Percentiles rank a stretch among this genome's conserved stretches.
phyloP scores from a whole-genome alignment of 306 rosid species.

The Trifolium repens region DNA sequence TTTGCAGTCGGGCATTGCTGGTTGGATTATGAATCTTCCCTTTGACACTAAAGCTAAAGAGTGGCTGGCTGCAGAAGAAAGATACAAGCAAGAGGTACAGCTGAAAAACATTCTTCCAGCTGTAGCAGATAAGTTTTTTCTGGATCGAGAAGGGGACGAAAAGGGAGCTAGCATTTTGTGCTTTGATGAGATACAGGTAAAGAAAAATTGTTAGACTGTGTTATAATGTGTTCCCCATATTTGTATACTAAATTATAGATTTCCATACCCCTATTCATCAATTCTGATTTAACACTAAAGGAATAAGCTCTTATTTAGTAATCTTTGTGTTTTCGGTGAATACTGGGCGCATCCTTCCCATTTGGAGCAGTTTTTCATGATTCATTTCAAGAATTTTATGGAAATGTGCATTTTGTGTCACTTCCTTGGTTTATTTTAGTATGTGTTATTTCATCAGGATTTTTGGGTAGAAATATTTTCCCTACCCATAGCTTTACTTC shows the following conservation, averaged over 20 bases:
- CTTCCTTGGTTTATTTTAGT: constrained; percentile 21
- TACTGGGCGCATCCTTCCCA: constrained; percentile 15
- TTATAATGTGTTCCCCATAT: constrained; percentile 15
- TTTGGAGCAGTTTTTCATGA: constrained; percentile 34
- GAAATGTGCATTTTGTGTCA: constrained; percentile 20
- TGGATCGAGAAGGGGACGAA: constrained; percentile 60
- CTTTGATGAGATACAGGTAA: constrained; percentile 96
- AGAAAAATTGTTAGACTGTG: constrained; percentile 24
- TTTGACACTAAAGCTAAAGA: constrained; percentile 83
- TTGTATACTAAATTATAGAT: constrained; percentile 2
- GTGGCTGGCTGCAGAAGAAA: constrained; percentile 93
- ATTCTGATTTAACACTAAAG: constrained; percentile 22
- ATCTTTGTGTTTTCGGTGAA: constrained; percentile 19
- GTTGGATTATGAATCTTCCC: constrained; percentile 92
- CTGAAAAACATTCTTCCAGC: constrained; percentile 92
- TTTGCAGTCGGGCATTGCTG: constrained; percentile 66
- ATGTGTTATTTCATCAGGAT: constrained; percentile 7
- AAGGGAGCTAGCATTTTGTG: constrained; percentile 92
- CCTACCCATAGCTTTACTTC: neutral
- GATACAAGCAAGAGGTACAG: constrained; percentile 81
- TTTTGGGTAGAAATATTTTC: constrained; percentile 6
- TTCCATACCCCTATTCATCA: constrained; percentile 8
- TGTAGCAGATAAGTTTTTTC: constrained; percentile 83
- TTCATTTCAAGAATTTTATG: constrained; percentile 34
- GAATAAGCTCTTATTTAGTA: constrained; percentile 9